Base-by-base conservation (phyloP, 208 protist species). In the Trypanosoma melophagium region DNA sequence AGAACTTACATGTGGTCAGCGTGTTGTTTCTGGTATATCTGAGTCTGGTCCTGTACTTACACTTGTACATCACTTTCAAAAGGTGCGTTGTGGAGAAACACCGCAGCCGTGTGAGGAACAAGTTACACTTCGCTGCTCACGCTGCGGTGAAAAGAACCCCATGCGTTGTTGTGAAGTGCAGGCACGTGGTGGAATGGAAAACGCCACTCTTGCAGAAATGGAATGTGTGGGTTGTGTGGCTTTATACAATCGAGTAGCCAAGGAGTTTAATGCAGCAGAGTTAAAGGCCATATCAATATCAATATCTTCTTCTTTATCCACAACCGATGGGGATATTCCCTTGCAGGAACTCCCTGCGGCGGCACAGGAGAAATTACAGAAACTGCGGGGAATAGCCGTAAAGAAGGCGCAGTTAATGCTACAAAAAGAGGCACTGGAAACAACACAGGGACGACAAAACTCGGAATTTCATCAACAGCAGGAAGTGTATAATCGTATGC, bases 1-100 rank as follows among this genome's bases (percentile, higher is more conserved):
- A 7, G 77, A 90, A 60, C 82, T 96, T 38, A 12, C 79, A 58
- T 96, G 91, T 56, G 91, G 91, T 10, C 91, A 96, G 76, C 76
- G 80, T 10, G 88, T 94, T 22, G 74, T 94, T 44, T 79, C 80
- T 42, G 91, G 91, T 17, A 75, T 84, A 41, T 79, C 77, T 58
- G 76, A 78, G 49, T 31, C 54, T 31, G 79, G 64, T 35, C 59
- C 56, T 87, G 50, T 65, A 53, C 60, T 86, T 83, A 72, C 62
- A 65, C 44, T 76, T 82, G 49, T 92, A 21, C 82, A 60, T 25
- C 91, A 96, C 74, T 96, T 92, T 58, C 80, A 92, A 74, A 57
- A 79, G 59, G 53, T 73, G 12, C 68, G 66, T 40, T 96, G 91
- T 53, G 86, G 83, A 17, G 83, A 76, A 51, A 41, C 69, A 38